Percentiles rank a stretch among this genome's conserved stretches.
Evolutionary conservation across 2,329 filamentous ascomycete species (phyloP).

Genomic region (Lecanicillium sp.): DNA sequence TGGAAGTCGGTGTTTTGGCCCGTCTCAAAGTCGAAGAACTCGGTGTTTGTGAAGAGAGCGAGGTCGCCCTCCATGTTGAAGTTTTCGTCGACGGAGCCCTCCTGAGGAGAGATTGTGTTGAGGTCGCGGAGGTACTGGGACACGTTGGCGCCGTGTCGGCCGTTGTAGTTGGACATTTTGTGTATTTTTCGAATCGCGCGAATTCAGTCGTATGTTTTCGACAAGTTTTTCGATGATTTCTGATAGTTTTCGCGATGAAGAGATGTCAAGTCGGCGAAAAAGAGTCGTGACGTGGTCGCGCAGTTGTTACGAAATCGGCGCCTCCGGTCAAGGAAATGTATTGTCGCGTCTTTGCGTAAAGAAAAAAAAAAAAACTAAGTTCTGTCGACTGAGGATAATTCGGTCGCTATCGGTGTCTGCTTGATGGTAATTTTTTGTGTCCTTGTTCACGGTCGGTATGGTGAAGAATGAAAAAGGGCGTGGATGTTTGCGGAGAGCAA

Average conservation of each 20-base stretch:
- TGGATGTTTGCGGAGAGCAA: constrained; percentile 9
- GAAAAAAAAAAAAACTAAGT: too few species aligned
- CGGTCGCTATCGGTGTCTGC: too few species aligned
- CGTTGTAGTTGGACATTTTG: constrained; percentile 66
- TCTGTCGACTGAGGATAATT: neutral
- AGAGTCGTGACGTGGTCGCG: neutral
- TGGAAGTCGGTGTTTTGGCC: constrained; percentile 55
- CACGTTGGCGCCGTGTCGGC: constrained; percentile 77
- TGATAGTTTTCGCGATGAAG: neutral
- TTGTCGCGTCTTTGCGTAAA: too few species aligned
- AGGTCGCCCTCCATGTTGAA: constrained; percentile 66
- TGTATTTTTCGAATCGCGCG: neutral
- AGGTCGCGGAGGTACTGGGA: constrained; percentile 84
- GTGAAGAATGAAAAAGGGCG: neutral
- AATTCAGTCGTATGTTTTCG: constrained; percentile 1
- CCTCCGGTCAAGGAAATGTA: too few species aligned
- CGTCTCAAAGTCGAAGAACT: constrained; percentile 74
- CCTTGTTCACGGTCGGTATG: neutral
- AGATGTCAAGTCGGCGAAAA: neutral
- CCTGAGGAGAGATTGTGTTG: constrained; percentile 65
- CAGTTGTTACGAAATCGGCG: too few species aligned
- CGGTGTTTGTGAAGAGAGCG: constrained; percentile 73
- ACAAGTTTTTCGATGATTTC: neutral
- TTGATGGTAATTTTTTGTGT: neutral
- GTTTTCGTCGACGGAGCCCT: constrained; percentile 45